Evolutionary conservation across 1,284 basidiomycete genomes (phyloP), one percentile per base, ranked within the genome.

Genomic region (Peniophora sp.): DNA sequence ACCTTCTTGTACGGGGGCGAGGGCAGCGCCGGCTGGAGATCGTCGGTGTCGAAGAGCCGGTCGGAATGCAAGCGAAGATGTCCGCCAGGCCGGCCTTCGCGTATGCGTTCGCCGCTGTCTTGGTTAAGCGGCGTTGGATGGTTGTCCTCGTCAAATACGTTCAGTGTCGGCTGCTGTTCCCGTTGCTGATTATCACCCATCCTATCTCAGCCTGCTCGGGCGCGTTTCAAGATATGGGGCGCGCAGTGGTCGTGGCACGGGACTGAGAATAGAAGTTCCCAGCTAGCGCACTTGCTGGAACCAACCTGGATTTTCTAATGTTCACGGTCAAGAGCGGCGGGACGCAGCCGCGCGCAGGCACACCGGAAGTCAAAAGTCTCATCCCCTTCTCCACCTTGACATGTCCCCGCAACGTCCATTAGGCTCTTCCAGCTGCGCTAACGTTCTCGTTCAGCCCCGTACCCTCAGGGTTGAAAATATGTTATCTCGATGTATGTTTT

Each of bases 1-100:
- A 59, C 50, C 34, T 56, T 61, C 10, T 57, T 59, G 56, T 67
- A 69, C 5, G 66, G 66, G 2, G 68, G 66, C 2, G 66, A 64
- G 25, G 66, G 65, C 17, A 65, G 52, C 11, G 63, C 49, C 51
- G 56, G 50, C 24, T 59, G 55, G 36, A 59, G 51, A 52, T 63
- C 60, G 52, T 65, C 61, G 16, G 55, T 51, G 52, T 53, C 47
- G 56, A 67, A 65, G 50, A 64, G 52, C 32, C 39, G 49, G 49
- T 47, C 44, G 8, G 34, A 24, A 23, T 45, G 23, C 20, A 50
- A 45, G 47, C 55, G 58, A 48, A 44, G 50, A 48, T 17, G 57
- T 52, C 12, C 50, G 50, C 32, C 51, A 53, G 22, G 52, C 22
- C 27, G 8, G 52, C 23, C 17, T 39, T 23, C 22, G 36, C 27